phyloP scores from a whole-genome alignment of 2,329 filamentous ascomycete species.

The Colletotrichum sp. region DNA sequence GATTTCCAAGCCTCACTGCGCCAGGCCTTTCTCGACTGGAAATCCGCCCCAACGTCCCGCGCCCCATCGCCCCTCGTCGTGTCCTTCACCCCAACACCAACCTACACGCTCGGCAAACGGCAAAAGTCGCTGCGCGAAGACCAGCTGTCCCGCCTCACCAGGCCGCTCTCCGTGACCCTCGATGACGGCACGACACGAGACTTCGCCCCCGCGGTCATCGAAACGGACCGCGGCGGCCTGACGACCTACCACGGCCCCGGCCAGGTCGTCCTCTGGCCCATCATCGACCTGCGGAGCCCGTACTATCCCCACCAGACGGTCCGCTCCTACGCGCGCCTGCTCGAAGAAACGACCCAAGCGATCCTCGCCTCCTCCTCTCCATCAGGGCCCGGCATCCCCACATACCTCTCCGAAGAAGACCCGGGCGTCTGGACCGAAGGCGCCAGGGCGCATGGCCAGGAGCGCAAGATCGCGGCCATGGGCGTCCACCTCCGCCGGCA shows the following conservation, averaged over 20 bases:
- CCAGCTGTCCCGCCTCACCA: conserved; percentile 51
- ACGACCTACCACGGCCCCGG: conserved; percentile 96
- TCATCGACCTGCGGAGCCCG: conserved; percentile 75
- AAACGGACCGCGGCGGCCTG: conserved; percentile 83
- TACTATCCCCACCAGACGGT: conserved; percentile 67
- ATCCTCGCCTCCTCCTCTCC: conserved; percentile 50
- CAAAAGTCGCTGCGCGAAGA: conserved; percentile 59
- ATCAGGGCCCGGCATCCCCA: conserved; percentile 60
- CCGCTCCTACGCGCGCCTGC: conserved; percentile 75
- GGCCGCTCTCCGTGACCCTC: conserved; percentile 41
- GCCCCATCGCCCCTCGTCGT: conserved; percentile 74
- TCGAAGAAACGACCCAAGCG: conserved; percentile 78
- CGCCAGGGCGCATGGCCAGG: conserved; percentile 31
- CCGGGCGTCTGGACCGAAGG: conserved; percentile 81
- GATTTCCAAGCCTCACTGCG: conserved; percentile 31
- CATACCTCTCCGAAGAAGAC: conserved; percentile 69
- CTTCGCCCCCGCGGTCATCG: conserved; percentile 64
- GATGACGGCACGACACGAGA: neutral
- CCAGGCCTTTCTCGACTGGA: conserved; percentile 38
- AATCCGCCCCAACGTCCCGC: conserved; percentile 30
- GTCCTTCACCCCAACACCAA: conserved; percentile 81
- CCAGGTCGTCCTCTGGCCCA: conserved; percentile 90
- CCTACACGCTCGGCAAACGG: conserved; percentile 89
- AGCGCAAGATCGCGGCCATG: conserved; percentile 84
- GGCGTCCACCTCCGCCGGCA: conserved; percentile 90